These are phyloP conservation scores for Canariomyces notabilis DNA, from an alignment of 2,329 filamentous ascomycete species.

Conservation along the genomic window DNA sequence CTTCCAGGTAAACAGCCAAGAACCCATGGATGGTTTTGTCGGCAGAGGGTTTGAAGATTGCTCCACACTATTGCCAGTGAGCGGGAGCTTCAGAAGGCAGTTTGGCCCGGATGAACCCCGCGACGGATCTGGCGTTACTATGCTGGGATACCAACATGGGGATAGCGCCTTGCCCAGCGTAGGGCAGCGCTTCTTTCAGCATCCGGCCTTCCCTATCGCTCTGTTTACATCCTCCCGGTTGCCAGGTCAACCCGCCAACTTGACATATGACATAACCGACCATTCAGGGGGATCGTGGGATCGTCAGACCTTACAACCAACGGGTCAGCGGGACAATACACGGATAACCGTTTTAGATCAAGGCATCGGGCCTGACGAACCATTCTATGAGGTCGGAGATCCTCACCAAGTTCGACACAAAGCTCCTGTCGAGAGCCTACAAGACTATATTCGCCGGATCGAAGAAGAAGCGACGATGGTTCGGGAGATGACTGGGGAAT, in stretches of 20 bases:
- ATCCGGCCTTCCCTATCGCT: no score
- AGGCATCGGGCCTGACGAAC: no score
- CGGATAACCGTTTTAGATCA: no score
- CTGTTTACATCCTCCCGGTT: no score
- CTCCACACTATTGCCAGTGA: not conserved
- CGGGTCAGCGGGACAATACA: no score
- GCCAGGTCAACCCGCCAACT: no score
- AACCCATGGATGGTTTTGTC: not conserved
- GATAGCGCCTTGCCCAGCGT: not conserved
- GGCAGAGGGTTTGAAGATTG: no score
- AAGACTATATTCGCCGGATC: conserved; percentile 33
- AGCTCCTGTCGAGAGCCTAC: conserved; percentile 24
- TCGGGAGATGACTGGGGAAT: not conserved
- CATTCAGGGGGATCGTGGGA: no score
- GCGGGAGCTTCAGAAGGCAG: not conserved
- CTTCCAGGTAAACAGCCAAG: not conserved
- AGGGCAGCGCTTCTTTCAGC: no score
- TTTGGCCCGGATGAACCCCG: not conserved
- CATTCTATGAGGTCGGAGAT: not conserved
- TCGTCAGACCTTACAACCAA: no score
- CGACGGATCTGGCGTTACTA: no score
- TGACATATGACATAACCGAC: no score
- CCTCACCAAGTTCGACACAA: not conserved
- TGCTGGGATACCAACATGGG: not conserved
- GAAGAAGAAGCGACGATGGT: conserved; percentile 27